Base-by-base conservation (phyloP, 2,329 filamentous ascomycete genomes). In the Paracorniculantispora psalliotae region DNA sequence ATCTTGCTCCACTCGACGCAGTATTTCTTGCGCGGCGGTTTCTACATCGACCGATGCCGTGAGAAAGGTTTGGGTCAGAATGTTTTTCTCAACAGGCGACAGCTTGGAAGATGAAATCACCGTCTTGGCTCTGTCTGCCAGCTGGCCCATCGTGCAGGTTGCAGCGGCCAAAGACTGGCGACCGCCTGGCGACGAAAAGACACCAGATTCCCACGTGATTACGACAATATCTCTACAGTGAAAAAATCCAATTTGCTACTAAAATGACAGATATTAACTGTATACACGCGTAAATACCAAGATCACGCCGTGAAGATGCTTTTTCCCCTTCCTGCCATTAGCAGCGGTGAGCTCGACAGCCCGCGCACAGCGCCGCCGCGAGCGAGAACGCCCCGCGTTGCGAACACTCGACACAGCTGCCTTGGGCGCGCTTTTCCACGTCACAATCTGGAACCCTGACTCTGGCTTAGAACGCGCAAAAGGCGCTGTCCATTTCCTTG, bases 401-500 rank as follows among this genome's bases (percentile, higher is more conserved):
- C 30, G 12, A 12, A 9, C 33, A 9, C 5, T 37, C 33, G 10
- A 37, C 12, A 15, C 33, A 4, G 33, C 12, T 15, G 12, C 33
- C 33, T n/a, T n/a, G n/a, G n/a, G n/a, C n/a, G n/a, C n/a, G n/a
- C n/a, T n/a, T n/a, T n/a, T n/a, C n/a, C n/a, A n/a, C n/a, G n/a
- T n/a, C n/a, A n/a, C n/a, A n/a, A n/a, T n/a, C n/a, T n/a, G n/a
- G n/a, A n/a, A n/a, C n/a, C n/a, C n/a, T n/a, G n/a, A n/a, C n/a
- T n/a, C n/a, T n/a, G n/a, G n/a, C n/a, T 35, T 8, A 57, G 17
- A 44, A 26, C 19, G 35, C 46, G 37, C 55, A 57, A 21, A 25
- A 57, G 19, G 55, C 55, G 7, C 55, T 57, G 19, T 44, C 23
- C 3, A 57, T 57, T 21, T 57, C 55, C 25, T n/a, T 26, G 47